Evolutionary conservation across 1,139 yeast species (phyloP).

Genomic region (Yamadazyma dendronema): DNA sequence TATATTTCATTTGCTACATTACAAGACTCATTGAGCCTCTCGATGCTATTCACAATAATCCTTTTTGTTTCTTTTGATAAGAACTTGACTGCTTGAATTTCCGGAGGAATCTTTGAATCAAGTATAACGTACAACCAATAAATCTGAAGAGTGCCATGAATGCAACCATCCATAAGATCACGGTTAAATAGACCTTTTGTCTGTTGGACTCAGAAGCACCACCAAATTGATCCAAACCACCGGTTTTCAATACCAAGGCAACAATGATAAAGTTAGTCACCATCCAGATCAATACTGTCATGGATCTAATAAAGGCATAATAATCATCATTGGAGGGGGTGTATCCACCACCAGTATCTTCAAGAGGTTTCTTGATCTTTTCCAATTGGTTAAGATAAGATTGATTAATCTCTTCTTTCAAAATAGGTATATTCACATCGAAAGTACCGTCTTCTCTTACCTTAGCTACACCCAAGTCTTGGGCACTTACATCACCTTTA

Average conservation of each 20-base stretch:
- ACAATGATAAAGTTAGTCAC: constrained; percentile 68
- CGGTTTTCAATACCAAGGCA: constrained; percentile 70
- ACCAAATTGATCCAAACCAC: constrained; percentile 50
- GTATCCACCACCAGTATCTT: constrained; percentile 27
- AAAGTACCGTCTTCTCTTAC: constrained; percentile 64
- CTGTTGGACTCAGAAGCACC: constrained; percentile 22
- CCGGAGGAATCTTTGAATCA: constrained; percentile 38
- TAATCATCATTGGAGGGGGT: constrained; percentile 58
- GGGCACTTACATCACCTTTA: constrained; percentile 47
- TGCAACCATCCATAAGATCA: constrained; percentile 79
- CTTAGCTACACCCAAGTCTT: constrained; percentile 53
- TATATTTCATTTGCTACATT: not conserved
- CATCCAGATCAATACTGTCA: constrained; percentile 80
- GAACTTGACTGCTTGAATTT: constrained; percentile 22
- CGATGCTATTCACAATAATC: constrained; percentile 8
- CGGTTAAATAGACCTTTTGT: constrained; percentile 58
- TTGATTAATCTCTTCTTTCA: constrained; percentile 58
- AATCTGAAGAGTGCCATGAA: constrained; percentile 74
- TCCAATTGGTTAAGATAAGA: constrained; percentile 62
- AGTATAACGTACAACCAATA: constrained; percentile 63
- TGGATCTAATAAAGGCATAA: constrained; percentile 76
- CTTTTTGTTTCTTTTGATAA: constrained; percentile 15
- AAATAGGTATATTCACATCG: constrained; percentile 71
- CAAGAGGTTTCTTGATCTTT: constrained; percentile 50
- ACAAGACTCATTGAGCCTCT: not conserved